These are phyloP conservation scores for Trametes versicolor DNA, from an alignment of 1,284 basidiomycete genomes.

Conservation along the genomic window DNA sequence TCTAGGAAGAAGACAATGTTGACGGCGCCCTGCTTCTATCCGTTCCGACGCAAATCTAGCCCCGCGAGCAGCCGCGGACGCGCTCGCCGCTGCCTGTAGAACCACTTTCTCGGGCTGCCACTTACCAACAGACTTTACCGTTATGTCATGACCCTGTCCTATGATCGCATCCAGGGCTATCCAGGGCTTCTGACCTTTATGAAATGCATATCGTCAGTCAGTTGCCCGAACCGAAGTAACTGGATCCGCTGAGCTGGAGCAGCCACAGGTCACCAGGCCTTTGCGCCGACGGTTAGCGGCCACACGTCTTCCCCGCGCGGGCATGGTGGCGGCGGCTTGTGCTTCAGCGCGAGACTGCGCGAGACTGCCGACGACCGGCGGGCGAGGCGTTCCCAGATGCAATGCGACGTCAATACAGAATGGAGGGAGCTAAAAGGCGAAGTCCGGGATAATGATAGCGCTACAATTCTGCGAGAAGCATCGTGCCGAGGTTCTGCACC, in stretches of 20 bases:
- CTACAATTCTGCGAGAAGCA: conserved; percentile 88
- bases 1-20: neutral
- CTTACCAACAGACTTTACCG: conserved; percentile 18
- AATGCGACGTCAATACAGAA: conserved; percentile 29
- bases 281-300: conserved; percentile 21
- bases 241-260: conserved; percentile 20
- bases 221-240: conserved; percentile 4
- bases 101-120: conserved; percentile 7
- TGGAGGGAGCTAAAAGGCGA: conserved; percentile 26
- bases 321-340: conserved; percentile 17
- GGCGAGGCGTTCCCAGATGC: conserved; percentile 13
- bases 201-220: neutral
- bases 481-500: conserved; percentile 92
- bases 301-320: conserved; percentile 17
- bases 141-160: conserved; percentile 34
- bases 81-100: neutral
- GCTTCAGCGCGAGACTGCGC: conserved; percentile 10
- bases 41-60: conserved; percentile 15
- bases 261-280: conserved; percentile 29
- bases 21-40: conserved; percentile 1
- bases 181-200: conserved; percentile 28
- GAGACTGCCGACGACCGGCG: conserved; percentile 7
- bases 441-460: conserved; percentile 35
- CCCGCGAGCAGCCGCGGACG: conserved; percentile 1
- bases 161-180: conserved; percentile 31